phyloP scores from a whole-genome alignment of 305 asterid species.

The Fraxinus latifolia region DNA sequence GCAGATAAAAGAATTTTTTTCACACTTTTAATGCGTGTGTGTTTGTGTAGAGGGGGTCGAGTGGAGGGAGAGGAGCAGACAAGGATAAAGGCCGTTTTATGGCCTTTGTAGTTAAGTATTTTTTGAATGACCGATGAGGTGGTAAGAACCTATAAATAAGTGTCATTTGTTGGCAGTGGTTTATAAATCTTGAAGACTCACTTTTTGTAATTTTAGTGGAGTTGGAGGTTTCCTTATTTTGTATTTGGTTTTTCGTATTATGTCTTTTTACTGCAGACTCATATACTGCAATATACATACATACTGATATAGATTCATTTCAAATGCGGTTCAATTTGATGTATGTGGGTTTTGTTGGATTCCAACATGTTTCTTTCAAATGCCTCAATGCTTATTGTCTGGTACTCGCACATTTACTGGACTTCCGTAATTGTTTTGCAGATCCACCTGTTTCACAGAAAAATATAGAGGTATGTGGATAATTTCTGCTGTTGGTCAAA shows the following conservation, averaged over 20 bases:
- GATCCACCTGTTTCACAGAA: constrained; percentile 41
- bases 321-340: neutral
- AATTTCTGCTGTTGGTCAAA: constrained; percentile 9
- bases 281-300: neutral
- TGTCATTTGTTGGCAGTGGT: neutral
- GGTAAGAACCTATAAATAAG: neutral
- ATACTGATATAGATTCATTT: neutral
- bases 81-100: neutral
- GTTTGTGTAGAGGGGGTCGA: neutral
- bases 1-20: neutral
- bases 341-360: neutral
- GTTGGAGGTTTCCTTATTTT: neutral
- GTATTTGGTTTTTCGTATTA: neutral
- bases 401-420: neutral
- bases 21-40: neutral
- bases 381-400: neutral
- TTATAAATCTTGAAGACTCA: constrained; percentile 1
- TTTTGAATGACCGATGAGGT: neutral
- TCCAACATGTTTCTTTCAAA: neutral
- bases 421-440: constrained; percentile 26
- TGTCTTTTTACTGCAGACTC: neutral
- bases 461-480: constrained; percentile 42
- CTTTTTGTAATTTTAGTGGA: constrained; percentile 3
- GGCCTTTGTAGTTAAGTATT: neutral
- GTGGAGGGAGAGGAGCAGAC: neutral